Evolutionary conservation across 106 monocot genomes (phyloP), one percentile per base, ranked within the genome.

Genomic region (Gastrodia elata): DNA sequence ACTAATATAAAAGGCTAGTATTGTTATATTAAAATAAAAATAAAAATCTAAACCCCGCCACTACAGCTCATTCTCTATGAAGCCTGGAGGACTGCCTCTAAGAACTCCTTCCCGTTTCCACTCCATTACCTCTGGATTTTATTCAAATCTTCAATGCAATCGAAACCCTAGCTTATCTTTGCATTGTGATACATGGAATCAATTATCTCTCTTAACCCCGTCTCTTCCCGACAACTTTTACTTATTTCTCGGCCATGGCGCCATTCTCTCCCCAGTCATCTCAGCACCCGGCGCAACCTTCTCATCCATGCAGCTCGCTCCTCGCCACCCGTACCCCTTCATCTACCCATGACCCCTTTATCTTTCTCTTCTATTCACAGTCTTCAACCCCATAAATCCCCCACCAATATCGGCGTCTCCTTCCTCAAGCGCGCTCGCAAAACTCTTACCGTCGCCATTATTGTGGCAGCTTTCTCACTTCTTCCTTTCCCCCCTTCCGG

Each of bases 391-490:
- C 36, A 24, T 26, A 68, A 49, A 39, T 2, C n/a, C 22, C 35
- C 74, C 30, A 5, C 38, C 26, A 22, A 15, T 20, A 58, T 70
- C n/a, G 22, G 38, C 0, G 32, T 18, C 10, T 56, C 30, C 20
- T 3, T 80, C 33, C 70, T 80, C 69, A 44, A 65, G 2, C 14
- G 32, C 68, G 77, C 80, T 5, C 68, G 73, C 10, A 79, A 80
- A 25, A 58, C 83, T 3, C 65, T 82, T 38, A 26, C 83, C 9
- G 10, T 86, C 37, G 71, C 72, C 39, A 14, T 87, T 26, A 83
- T 89, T 81, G 74, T 70, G 38, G n/a, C 78, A 10, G 83, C 86
- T 6, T 59, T 82, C 38, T 76, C 83, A 7, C 75, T 79, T 68
- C 33, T 82, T 16, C 72, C 83, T 1, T 22, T 80, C 10, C 61